Conservation (phyloP, 2,329 filamentous ascomycete species). For the Trichoderma endophyticum region DNA sequence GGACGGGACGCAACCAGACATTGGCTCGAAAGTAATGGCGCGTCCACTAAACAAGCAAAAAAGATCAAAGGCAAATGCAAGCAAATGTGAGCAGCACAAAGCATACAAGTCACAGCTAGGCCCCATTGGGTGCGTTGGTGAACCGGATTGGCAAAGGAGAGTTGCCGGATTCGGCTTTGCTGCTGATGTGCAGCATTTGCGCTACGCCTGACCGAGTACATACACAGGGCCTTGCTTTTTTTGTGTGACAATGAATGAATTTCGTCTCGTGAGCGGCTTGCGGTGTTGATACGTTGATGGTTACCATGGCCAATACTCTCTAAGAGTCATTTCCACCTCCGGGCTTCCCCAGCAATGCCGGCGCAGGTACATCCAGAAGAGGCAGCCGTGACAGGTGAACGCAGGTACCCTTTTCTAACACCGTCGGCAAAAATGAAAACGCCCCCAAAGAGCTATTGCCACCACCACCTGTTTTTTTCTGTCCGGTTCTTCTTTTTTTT, state of each 20-base stretch:
- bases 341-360: not conserved
- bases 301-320: not conserved
- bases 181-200: not conserved
- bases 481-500: not conserved
- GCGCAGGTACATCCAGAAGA: not conserved
- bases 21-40: not conserved
- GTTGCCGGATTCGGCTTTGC: not conserved
- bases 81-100: not conserved
- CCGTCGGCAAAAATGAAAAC: constrained; percentile 1
- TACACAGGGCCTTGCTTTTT: not conserved
- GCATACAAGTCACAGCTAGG: not conserved
- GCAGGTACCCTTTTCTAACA: not conserved
- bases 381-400: not conserved
- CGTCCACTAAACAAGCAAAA: not conserved
- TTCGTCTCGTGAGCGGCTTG: not conserved
- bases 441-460: not conserved
- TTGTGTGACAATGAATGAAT: not conserved
- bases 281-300: too few species aligned
- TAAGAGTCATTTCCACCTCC: not conserved
- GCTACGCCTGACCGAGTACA: not conserved
- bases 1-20: not conserved
- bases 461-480: not conserved
- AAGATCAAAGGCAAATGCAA: not conserved
- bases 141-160: not conserved
- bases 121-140: not conserved